Base-by-base conservation (phyloP, 176 grass and related monocot species). In the Poa pratensis region DNA sequence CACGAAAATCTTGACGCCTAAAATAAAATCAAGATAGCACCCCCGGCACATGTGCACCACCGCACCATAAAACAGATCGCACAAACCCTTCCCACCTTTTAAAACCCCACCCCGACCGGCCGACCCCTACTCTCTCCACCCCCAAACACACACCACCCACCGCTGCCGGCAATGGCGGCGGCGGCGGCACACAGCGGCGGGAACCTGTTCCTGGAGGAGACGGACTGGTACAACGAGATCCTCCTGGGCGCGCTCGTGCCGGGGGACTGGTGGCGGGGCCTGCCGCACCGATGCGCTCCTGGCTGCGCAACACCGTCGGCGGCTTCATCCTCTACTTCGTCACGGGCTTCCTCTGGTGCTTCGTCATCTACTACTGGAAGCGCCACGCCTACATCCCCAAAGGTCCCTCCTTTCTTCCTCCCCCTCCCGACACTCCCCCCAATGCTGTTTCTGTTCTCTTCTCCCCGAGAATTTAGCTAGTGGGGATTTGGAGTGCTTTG, bases 311-410 rank as follows among this genome's bases (percentile, higher is more conserved):
- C 90, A 92, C 91, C 81, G 14, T 96, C 37, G 90, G 94, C 45
- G 97, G 88, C 2, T 89, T 80, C 43, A 51, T 93, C 23, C 14
- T 98, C 80, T 98, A 98, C 83, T 90, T 89, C 89, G 15, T 90
- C 68, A 94, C 93, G 18, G 89, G 89, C 1, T 95, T 98, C 81
- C 89, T 98, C 73, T 98, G 96, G 96, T 98, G 96, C 87, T 86
- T 90, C 89, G 85, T 94, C 62, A 95, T 98, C 80, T 95, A 98
- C 88, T 89, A 92, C 50, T 98, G 89, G 96, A 98, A 95, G 86
- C 91, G 91, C 69, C 75, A 98, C 61, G 87, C 92, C 64, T 95
- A 86, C 84, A 53, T 98, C 83, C 96, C 93, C 43, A 92, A 98
- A 92, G 96, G 96, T 98, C 88, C 81, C 48, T 32, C 92, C 27